Conservation (phyloP, 2,329 filamentous ascomycete genomes). For the Scolecobasidium constrictum region DNA sequence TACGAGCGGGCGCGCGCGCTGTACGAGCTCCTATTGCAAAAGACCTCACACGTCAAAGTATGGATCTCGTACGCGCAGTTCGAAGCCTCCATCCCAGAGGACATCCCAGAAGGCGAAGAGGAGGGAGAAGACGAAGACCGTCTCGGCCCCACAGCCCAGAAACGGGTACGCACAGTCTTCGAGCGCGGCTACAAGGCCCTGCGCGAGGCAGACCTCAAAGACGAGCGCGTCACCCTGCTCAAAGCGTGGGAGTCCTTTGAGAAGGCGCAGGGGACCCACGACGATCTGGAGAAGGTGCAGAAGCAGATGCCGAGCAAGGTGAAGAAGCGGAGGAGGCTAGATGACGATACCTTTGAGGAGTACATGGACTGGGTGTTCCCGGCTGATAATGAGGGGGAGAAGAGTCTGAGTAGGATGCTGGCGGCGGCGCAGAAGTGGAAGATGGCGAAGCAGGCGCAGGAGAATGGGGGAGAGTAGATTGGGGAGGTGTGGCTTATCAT, state of each 20-base stretch:
- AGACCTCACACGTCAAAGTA: constrained; percentile 98
- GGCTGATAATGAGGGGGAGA: constrained; percentile 78
- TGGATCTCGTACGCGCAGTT: constrained; percentile 99
- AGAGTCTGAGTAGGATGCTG: constrained; percentile 73
- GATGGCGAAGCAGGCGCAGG: constrained; percentile 35
- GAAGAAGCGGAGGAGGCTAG: constrained; percentile 84
- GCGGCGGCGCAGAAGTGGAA: constrained; percentile 86
- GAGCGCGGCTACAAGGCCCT: constrained; percentile 74
- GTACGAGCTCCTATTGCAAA: constrained; percentile 83
- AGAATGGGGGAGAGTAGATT: neutral
- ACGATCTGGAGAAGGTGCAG: constrained; percentile 72
- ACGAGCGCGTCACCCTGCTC: constrained; percentile 84
- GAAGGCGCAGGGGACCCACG: constrained; percentile 63
- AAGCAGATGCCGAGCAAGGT: constrained; percentile 88
- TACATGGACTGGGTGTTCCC: constrained; percentile 97
- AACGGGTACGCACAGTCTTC: constrained; percentile 72
- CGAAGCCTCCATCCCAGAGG: constrained; percentile 85
- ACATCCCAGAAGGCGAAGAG: constrained; percentile 41
- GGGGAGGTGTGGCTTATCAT: too few species aligned
- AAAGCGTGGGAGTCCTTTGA: constrained; percentile 92
- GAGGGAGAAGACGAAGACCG: constrained; percentile 48
- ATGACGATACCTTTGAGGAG: constrained; percentile 91
- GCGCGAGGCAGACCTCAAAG: constrained; percentile 82
- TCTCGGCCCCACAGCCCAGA: constrained; percentile 75
- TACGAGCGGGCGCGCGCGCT: constrained; percentile 71